Conservation (phyloP, 176 grass and related monocot genomes). For the Leersia perrieri region DNA sequence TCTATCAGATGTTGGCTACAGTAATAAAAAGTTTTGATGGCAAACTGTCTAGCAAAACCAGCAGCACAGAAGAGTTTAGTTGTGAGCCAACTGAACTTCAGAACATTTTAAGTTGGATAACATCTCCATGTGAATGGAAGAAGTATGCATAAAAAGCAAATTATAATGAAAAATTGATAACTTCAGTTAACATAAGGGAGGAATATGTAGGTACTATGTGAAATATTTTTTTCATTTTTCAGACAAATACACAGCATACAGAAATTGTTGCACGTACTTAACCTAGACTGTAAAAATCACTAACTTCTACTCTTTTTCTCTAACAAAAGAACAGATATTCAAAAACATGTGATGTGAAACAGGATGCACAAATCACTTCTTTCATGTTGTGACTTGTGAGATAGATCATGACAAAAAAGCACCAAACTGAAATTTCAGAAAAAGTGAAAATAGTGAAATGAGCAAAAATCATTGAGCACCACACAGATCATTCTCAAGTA, state of each 20-base stretch:
- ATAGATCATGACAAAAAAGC: neutral
- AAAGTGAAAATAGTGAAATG: neutral
- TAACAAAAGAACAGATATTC: neutral
- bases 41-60: slow-evolving; percentile 38
- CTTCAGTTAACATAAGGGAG: neutral
- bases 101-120: neutral
- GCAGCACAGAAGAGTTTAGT: slow-evolving; percentile 48
- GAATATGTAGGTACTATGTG: neutral
- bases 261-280: neutral
- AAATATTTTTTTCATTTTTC: no score
- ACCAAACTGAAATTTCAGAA: neutral
- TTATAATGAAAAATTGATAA: neutral
- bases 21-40: slow-evolving; percentile 41
- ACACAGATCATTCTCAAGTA: neutral
- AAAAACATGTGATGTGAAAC: neutral
- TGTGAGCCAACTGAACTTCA: slow-evolving; percentile 53
- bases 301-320: neutral
- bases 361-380: neutral
- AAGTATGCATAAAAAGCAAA: neutral
- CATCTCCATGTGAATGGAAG: neutral
- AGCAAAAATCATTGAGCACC: neutral
- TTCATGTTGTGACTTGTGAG: neutral
- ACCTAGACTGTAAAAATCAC: neutral
- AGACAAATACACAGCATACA: neutral
- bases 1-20: slow-evolving; percentile 27